A percentile compares a stretch with the other conserved stretches of the same genome.
phyloP scores from a whole-genome alignment of 208 protist species.

The Leishmania guyanensis region DNA sequence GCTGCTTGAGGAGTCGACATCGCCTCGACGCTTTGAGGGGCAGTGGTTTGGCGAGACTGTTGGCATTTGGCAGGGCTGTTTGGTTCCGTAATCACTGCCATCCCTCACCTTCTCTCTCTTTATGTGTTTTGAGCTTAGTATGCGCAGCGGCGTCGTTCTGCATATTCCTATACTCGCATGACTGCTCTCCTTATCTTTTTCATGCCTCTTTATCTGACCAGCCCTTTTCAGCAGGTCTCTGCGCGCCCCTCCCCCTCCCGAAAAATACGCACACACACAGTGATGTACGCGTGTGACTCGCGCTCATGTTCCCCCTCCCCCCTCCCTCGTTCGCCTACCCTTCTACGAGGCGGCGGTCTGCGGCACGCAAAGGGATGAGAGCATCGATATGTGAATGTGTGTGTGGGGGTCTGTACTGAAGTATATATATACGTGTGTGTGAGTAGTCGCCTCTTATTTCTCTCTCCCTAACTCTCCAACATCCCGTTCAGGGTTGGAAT shows the following conservation, averaged over 20 bases:
- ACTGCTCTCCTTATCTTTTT: neutral
- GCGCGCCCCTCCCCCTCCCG: neutral
- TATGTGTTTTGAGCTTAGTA: too few species aligned
- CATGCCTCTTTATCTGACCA: neutral
- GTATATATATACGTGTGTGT: neutral
- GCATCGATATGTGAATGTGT: neutral
- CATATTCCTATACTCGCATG: neutral
- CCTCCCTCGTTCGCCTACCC: neutral
- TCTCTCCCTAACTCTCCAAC: neutral
- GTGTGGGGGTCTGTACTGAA: too few species aligned
- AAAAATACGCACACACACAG: neutral
- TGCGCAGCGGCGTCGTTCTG: neutral
- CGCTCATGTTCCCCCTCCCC: neutral
- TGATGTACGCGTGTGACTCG: neutral
- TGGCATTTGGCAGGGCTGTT: too few species aligned
- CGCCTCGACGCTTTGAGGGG: too few species aligned
- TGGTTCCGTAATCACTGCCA: too few species aligned
- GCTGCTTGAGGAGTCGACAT: too few species aligned
- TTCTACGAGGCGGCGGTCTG: neutral
- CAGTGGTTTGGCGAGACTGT: too few species aligned
- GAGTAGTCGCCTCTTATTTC: neutral
- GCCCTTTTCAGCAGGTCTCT: neutral
- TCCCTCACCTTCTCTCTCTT: too few species aligned
- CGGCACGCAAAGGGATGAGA: neutral
- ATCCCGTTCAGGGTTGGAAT: neutral